Base-by-base conservation (phyloP, 257 asterid species). In the Anisodus tanguticus region DNA sequence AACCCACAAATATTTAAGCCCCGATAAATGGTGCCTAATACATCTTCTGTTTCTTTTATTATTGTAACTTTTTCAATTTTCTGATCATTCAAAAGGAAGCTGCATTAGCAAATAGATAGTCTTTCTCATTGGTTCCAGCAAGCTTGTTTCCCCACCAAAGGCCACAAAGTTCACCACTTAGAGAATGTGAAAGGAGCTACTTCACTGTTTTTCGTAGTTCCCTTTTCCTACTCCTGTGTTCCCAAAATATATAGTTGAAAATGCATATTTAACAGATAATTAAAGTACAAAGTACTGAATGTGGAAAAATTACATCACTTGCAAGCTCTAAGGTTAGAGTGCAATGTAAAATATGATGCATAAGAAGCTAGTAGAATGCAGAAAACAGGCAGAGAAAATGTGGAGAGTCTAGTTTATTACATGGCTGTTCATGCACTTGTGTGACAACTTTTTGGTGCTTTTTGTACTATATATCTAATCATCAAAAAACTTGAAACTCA, bases 61-160 rank as follows among this genome's bases (percentile, higher is more conserved):
- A 53, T 7, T 51, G 11, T 13, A 12, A 76, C 2, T 11, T 76
- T 35, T 26, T 51, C 64, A 76, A 51, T 26, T 26, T 76, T 51
- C 1, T 2, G 9, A 51, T 76, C 81, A 76, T 26, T 76, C 64
- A 76, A 54, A 76, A 71, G 79, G 79, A 71, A 53, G 26, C 59
- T 26, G 47, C 26, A 53, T 7, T 51, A 76, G 19, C 81, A 76
- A 39, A 76, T 3, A 11, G 11, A 26, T 76, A 76, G 81, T 6
- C 39, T 47, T 76, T 76, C 26, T 12, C 43, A 72, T 11, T 76
- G 81, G 37, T 71, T 71, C 45, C 62, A 22, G 45, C 63, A 49
- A 76, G 35, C 45, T 76, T 51, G 63, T 13, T 76, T 76, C n/a
- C 63, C 63, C 81, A 76, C 63, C 63, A 74, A 76, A 76, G 12